Conservation (phyloP, 2,329 filamentous ascomycete species). For the Penicillium digitatum region DNA sequence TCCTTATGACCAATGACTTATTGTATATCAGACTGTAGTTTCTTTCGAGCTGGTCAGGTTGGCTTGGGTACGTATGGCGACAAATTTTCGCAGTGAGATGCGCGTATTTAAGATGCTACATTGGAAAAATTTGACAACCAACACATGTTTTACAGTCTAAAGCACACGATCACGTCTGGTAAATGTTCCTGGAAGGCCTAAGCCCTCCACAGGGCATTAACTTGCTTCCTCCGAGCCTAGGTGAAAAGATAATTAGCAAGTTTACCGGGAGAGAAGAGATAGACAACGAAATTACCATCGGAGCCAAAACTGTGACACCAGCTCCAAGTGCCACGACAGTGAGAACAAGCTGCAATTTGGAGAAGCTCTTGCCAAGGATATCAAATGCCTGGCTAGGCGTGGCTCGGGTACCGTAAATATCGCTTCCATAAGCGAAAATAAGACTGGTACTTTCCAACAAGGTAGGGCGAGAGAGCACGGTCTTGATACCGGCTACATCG, state of each 20-base stretch:
- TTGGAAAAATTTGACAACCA: not conserved
- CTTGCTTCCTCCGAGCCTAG: slow-evolving; percentile 23
- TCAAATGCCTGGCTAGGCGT: slow-evolving; percentile 90
- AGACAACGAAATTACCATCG: slow-evolving; percentile 63
- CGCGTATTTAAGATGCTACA: not conserved
- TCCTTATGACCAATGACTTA: not conserved
- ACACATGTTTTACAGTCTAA: slow-evolving; percentile 5
- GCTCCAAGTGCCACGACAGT: slow-evolving; percentile 77
- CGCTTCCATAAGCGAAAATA: slow-evolving; percentile 77
- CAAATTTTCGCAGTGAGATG: not conserved
- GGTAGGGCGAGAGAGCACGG: slow-evolving; percentile 71
- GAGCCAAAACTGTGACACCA: slow-evolving; percentile 73
- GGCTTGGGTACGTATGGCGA: no score
- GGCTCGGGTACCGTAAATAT: slow-evolving; percentile 81
- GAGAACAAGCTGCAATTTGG: slow-evolving; percentile 76
- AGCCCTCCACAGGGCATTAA: slow-evolving; percentile 23
- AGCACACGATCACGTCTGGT: not conserved
- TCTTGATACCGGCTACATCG: slow-evolving; percentile 70
- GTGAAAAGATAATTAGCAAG: slow-evolving; percentile 7
- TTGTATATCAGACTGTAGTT: no score
- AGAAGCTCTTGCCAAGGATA: slow-evolving; percentile 87
- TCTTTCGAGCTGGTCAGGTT: not conserved
- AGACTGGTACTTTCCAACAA: slow-evolving; percentile 87
- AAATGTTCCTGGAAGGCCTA: slow-evolving; percentile 2
- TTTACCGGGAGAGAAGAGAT: not conserved